Evolutionary conservation across 768 basidiomycete species (phyloP), one percentile per base, ranked within the genome.

Genomic region (Rickenella mellea): DNA sequence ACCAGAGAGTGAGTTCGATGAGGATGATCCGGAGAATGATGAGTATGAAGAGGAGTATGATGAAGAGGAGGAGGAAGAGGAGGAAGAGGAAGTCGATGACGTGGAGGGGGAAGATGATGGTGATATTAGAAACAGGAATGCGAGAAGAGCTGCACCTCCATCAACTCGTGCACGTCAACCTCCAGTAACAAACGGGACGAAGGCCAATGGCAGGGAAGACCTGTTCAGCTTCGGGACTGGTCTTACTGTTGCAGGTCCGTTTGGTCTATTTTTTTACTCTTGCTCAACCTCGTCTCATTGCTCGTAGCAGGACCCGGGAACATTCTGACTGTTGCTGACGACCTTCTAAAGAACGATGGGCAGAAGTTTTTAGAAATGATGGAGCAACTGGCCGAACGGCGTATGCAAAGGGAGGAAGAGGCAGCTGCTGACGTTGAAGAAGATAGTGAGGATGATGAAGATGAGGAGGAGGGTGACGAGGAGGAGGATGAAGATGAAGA

Each of bases 301-400:
- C 48, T 51, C 32, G 51, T 48, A 55, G 42, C 50, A 84, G 83
- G 81, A 42, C 82, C 82, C 60, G 92, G 89, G 55, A 93, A 92
- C 55, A 97, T 99, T 58, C 73, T 99, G 33, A 99, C 96, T 17
- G 94, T 99, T 41, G 96, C 96, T 35, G 96, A 99, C 57, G 96
- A 99, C 65, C 76, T 99, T 33, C 73, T 99, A 53, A 96, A 96
- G 71, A 98, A 98, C 55, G 93, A 99, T 55, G 94, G 94, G 2
- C 89, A 92, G 55, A 97, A 96, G 68, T 99, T 99, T 68, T 67
- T 99, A 53, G 96, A 99, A 69, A 99, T 99, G 96, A 99, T 99
- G 96, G 96, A 98, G 61, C 91, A 94, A 63, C 75, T 99, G 15
- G 93, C 94, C 0, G 91, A 96, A 56, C 76, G 90, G 39, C 76